phyloP scores from a whole-genome alignment of 176 grass and related monocot species.

The Phragmites australis region DNA sequence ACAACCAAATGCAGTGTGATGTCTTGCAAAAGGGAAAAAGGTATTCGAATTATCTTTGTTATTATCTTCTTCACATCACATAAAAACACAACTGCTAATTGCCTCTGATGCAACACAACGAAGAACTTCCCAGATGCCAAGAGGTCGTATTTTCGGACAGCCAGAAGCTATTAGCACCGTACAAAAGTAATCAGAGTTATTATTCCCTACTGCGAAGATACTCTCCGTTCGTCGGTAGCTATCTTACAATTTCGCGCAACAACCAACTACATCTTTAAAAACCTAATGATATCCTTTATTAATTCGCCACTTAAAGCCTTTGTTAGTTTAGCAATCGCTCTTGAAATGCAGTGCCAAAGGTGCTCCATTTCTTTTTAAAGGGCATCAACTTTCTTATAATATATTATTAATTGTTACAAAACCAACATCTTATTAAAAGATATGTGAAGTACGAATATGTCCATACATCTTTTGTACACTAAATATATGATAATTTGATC shows the following conservation, averaged over 20 bases:
- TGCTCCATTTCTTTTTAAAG: too few relatives aligned
- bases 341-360: not conserved
- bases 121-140: not conserved
- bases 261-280: too few relatives aligned
- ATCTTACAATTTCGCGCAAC: not conserved
- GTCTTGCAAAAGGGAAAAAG: not conserved
- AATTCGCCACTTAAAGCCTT: not conserved
- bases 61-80: not conserved
- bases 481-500: too few relatives aligned
- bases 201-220: not conserved
- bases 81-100: not conserved
- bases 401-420: too few relatives aligned
- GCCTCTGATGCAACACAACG: not conserved
- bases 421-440: too few relatives aligned
- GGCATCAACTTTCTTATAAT: too few relatives aligned
- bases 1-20: too few relatives aligned
- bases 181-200: not conserved
- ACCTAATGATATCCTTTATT: too few relatives aligned
- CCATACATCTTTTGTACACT: too few relatives aligned
- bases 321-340: not conserved
- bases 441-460: too few relatives aligned
- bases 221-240: not conserved
- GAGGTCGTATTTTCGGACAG: too few relatives aligned
- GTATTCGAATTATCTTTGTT: too few relatives aligned
- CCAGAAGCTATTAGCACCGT: not conserved